Percentiles rank a stretch among this genome's conserved stretches.
Conservation (phyloP, 179 eudicot species). For the Patellifolia procumbens region DNA sequence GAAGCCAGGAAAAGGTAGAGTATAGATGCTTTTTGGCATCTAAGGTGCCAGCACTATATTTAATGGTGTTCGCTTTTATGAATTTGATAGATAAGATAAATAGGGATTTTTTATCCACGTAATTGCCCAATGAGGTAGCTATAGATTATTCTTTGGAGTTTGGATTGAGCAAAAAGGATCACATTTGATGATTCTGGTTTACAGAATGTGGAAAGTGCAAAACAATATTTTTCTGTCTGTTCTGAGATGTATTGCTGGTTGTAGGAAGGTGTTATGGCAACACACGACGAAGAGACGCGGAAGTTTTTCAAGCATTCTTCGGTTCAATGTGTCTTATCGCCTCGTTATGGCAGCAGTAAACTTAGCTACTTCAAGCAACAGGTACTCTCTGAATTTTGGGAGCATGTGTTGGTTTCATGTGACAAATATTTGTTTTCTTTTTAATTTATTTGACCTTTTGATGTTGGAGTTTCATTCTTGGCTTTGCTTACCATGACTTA, state of each 20-base stretch:
- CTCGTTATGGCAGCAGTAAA: slow-evolving; percentile 89
- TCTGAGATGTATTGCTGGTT: slow-evolving; percentile 18
- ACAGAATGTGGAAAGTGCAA: not conserved
- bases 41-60: no score
- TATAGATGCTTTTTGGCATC: not conserved
- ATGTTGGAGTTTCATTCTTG: not conserved
- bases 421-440: not conserved
- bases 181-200: not conserved
- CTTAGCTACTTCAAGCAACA: slow-evolving; percentile 86
- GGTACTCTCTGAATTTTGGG: slow-evolving; percentile 35
- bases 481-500: not conserved
- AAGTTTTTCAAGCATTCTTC: slow-evolving; percentile 83
- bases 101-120: no score
- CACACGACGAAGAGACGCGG: slow-evolving; percentile 89
- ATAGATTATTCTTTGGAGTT: not conserved
- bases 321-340: slow-evolving; percentile 72
- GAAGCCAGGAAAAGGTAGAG: not conserved
- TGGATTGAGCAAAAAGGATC: not conserved
- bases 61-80: not conserved
- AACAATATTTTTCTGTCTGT: not conserved
- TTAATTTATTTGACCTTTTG: not conserved
- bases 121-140: not conserved
- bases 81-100: not conserved
- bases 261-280: slow-evolving; percentile 87
- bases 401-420: not conserved